Conservation (phyloP, 306 rosid genomes). For the Cyamopsis tetragonoloba region DNA sequence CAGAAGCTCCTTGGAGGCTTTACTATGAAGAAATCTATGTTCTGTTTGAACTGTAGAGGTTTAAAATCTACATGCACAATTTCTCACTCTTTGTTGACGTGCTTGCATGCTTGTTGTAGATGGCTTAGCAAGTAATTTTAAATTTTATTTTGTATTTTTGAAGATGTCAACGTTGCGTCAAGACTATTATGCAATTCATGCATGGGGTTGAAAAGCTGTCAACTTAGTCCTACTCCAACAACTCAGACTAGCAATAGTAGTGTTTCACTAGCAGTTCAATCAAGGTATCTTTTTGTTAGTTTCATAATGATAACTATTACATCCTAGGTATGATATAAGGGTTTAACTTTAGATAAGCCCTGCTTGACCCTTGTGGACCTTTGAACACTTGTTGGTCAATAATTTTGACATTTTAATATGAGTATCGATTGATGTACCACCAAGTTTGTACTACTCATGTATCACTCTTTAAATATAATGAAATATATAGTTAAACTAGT, state of each 20-base stretch:
- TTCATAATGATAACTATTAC: neutral
- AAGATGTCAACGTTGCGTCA: constrained; percentile 34
- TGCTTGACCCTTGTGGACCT: neutral
- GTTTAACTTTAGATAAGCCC: neutral
- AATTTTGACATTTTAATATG: neutral
- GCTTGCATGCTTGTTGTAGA: neutral
- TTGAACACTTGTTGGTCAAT: neutral
- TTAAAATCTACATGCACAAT: constrained; percentile 13
- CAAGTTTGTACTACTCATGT: too few relatives aligned
- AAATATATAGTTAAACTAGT: too few relatives aligned
- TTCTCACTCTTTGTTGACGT: neutral
- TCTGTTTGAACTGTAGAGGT: constrained; percentile 77
- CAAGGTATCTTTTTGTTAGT: neutral
- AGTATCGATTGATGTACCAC: too few relatives aligned
- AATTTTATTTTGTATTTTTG: constrained; percentile 29
- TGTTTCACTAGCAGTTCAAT: neutral
- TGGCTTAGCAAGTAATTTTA: neutral
- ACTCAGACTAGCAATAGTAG: neutral
- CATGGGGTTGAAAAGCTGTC: constrained; percentile 22
- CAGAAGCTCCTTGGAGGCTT: constrained; percentile 40
- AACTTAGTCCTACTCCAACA: constrained; percentile 20
- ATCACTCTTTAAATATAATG: too few relatives aligned
- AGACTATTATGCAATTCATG: constrained; percentile 57
- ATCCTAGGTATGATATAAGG: neutral
- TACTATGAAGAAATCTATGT: constrained; percentile 39